Base-by-base conservation (phyloP, 768 basidiomycete genomes). In the Antrodiella citrinella region DNA sequence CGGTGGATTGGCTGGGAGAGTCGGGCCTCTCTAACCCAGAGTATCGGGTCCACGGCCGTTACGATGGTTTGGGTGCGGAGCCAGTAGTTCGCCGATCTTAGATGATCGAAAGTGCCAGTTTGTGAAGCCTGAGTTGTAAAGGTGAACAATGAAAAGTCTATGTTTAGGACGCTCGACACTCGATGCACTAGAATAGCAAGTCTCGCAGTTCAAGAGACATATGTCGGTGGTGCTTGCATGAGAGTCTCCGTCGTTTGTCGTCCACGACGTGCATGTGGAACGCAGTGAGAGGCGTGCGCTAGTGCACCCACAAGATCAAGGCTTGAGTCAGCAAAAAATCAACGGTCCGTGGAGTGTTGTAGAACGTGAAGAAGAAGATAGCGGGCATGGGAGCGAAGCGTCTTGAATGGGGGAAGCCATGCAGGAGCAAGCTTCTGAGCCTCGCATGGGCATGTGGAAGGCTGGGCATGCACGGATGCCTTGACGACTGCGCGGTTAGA, bases 121-220 rank as follows among this genome's bases (percentile, higher is more conserved):
- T n/a, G n/a, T n/a, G n/a, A n/a, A n/a, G n/a, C n/a, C n/a, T n/a
- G n/a, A n/a, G n/a, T n/a, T n/a, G n/a, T n/a, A n/a, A n/a, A n/a
- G n/a, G n/a, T n/a, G n/a, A n/a, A n/a, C n/a, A n/a, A 35, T 35
- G 30, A 35, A 35, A 35, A 35, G 30, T 35, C 30, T 35, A 35
- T 35, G 30, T 35, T 35, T 35, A 35, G 30, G 7, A 7, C 30
- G 15, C 26, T 20, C 24, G 47, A 44, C 4, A 48, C 51, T 46
- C 54, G 49, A 38, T 23, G 2, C 23, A 52, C 54, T n/a, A 47
- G 48, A 53, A 56, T 56, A 56, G 54, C 54, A 56, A 45, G 54
- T 56, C 51, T 56, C 42, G 54, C 54, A 56, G 54, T 56, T 56
- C 48, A 44, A 39, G 15, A 35, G 30, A 26, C 51, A 44, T 47